A percentile compares a stretch with the other conserved stretches of the same genome.
These are phyloP conservation scores for Persicaria maculosa DNA, from an alignment of 148 eudicot genomes.

Conservation along the genomic window DNA sequence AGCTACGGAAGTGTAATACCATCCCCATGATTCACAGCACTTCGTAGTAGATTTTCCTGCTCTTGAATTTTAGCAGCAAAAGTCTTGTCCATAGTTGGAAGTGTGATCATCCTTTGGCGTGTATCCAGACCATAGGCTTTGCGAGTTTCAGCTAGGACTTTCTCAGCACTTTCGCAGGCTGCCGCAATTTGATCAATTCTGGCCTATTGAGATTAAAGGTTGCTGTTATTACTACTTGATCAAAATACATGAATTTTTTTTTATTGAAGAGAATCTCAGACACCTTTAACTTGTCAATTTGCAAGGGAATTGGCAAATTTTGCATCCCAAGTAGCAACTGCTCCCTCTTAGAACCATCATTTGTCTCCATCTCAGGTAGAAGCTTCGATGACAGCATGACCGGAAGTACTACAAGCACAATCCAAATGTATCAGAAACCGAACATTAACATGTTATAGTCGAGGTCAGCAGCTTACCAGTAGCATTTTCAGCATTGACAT, in stretches of 20 bases:
- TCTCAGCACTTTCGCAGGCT: constrained; percentile 98
- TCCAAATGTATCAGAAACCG: neutral
- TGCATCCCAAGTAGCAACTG: constrained; percentile 83
- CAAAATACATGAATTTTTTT: neutral
- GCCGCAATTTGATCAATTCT: constrained; percentile 93
- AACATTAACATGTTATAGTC: neutral
- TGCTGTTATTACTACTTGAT: constrained; percentile 9
- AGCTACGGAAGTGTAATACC: constrained; percentile 29
- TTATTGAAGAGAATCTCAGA: constrained; percentile 2
- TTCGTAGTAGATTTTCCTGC: constrained; percentile 77
- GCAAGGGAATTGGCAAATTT: constrained; percentile 48
- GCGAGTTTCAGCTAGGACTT: constrained; percentile 90
- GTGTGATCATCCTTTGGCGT: constrained; percentile 58
- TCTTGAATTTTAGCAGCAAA: constrained; percentile 95
- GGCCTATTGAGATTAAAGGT: constrained; percentile 36
- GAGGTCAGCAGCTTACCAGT: constrained; percentile 34
- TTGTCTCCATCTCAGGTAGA: constrained; percentile 92
- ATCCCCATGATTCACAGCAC: constrained; percentile 92
- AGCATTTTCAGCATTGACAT: constrained; percentile 87
- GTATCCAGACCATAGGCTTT: constrained; percentile 80
- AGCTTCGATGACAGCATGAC: constrained; percentile 99
- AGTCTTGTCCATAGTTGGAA: constrained; percentile 85
- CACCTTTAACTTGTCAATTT: constrained; percentile 92
- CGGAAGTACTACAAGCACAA: constrained; percentile 58
- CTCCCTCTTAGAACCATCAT: constrained; percentile 71